Evolutionary conservation across 2,329 filamentous ascomycete species (phyloP).

Genomic region (Passalora sequoiae): DNA sequence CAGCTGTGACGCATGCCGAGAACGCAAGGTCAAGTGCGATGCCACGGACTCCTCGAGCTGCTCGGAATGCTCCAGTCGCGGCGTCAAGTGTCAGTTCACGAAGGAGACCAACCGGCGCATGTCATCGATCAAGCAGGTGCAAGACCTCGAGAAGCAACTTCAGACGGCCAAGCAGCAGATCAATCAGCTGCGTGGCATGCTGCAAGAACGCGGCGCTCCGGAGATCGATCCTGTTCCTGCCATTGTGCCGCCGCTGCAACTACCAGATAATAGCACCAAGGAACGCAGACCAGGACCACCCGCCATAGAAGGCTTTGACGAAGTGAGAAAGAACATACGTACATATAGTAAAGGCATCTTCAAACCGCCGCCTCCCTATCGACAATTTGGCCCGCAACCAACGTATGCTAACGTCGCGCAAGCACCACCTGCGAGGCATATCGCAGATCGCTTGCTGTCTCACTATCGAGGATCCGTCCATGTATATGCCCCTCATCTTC

Average conservation of each 20-base stretch:
- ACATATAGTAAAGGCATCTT: constrained; percentile 73
- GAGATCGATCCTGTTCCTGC: constrained; percentile 36
- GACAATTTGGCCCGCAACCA: constrained; percentile 47
- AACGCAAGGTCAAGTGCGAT: constrained; percentile 80
- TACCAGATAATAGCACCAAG: constrained; percentile 38
- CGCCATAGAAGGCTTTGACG: constrained; percentile 62
- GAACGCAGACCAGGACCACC: constrained; percentile 58
- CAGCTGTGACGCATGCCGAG: constrained; percentile 93
- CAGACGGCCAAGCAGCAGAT: constrained; percentile 76
- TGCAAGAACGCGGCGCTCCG: constrained; percentile 47
- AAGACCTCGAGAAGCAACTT: constrained; percentile 91
- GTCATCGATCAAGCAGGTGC: constrained; percentile 99
- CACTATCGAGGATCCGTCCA: constrained; percentile 75
- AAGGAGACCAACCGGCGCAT: constrained; percentile 98
- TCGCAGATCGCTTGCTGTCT: constrained; percentile 66
- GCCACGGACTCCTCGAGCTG: constrained; percentile 94
- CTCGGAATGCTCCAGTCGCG: constrained; percentile 93
- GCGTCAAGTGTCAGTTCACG: constrained; percentile 96
- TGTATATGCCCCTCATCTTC: constrained; percentile 74
- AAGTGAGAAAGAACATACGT: constrained; percentile 67
- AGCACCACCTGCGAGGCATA: constrained; percentile 60
- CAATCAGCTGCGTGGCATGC: constrained; percentile 61
- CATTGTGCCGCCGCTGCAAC: constrained; percentile 29
- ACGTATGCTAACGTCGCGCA: constrained; percentile 41
- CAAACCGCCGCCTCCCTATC: constrained; percentile 67